phyloP scores from a whole-genome alignment of 257 asterid species.

The Jacaranda mimosifolia region DNA sequence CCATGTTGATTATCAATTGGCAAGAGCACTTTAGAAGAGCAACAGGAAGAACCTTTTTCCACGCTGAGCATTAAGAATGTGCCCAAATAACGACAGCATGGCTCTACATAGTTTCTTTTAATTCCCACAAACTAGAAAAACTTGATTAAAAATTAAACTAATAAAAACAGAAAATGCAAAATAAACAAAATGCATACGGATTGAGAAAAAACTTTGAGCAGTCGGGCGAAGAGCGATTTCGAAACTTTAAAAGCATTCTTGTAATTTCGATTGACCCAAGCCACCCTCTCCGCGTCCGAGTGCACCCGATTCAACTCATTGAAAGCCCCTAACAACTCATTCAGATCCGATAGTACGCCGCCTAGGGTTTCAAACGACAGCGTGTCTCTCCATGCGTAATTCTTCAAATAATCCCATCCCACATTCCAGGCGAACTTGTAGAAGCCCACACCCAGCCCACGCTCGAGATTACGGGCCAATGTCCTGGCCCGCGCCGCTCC shows the following conservation, averaged over 20 bases:
- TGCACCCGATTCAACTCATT: conserved; percentile 52
- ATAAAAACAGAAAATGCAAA: neutral
- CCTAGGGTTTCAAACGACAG: conserved; percentile 51
- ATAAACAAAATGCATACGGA: conserved; percentile 47
- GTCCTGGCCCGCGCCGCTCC: conserved; percentile 70
- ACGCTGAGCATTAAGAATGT: neutral
- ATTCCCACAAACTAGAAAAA: neutral
- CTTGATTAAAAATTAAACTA: neutral
- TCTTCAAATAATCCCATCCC: conserved; percentile 71
- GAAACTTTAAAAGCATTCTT: conserved; percentile 51
- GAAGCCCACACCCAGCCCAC: conserved; percentile 64
- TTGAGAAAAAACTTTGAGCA: conserved; percentile 60
- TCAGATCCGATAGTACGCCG: conserved; percentile 61
- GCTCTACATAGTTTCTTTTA: neutral
- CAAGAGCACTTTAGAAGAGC: neutral
- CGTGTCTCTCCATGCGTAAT: conserved; percentile 67
- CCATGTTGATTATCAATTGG: conserved; percentile 5
- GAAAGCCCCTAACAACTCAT: conserved; percentile 54
- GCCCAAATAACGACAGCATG: neutral
- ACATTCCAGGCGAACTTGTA: conserved; percentile 58
- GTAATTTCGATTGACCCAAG: conserved; percentile 73
- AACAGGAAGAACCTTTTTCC: neutral
- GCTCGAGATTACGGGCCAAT: conserved; percentile 57
- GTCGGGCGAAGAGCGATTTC: conserved; percentile 53
- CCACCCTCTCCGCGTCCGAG: conserved; percentile 64